Evolutionary conservation across 108 stramenopile genomes (phyloP).

Genomic region (Cyclotella baltica): DNA sequence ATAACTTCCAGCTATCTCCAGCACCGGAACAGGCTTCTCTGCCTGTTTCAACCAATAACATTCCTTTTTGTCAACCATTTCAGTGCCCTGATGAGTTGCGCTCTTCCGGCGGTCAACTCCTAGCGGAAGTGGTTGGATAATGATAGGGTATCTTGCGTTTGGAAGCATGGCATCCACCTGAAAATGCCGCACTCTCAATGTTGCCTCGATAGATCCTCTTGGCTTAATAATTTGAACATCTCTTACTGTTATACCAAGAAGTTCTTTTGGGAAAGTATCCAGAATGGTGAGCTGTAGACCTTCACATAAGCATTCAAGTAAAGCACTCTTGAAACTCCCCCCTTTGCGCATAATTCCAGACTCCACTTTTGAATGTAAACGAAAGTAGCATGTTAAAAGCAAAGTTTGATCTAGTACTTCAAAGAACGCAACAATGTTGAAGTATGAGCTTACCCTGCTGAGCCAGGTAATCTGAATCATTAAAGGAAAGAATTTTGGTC

Average conservation of each 20-base stretch:
- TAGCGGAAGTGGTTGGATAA: conserved; percentile 46
- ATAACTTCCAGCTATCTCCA: conserved; percentile 46
- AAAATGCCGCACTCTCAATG: conserved; percentile 37
- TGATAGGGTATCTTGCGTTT: conserved; percentile 52
- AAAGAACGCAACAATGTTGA: not conserved
- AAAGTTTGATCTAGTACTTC: conserved; percentile 15
- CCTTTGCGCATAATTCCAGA: conserved; percentile 41
- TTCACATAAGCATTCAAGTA: conserved; percentile 27
- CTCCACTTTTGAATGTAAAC: conserved; percentile 46
- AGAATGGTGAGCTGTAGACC: conserved; percentile 39
- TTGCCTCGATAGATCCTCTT: conserved; percentile 43
- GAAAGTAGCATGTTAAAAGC: conserved; percentile 9
- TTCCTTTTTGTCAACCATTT: conserved; percentile 32
- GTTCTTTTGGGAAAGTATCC: conserved; percentile 48
- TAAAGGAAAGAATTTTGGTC: conserved; percentile 53
- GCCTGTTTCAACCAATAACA: conserved; percentile 43
- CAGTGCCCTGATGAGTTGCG: not conserved
- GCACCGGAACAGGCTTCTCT: conserved; percentile 43
- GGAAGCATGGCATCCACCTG: conserved; percentile 53
- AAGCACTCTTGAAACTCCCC: conserved; percentile 36
- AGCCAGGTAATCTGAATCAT: conserved; percentile 31
- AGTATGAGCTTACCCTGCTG: conserved; percentile 13
- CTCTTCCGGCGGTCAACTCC: conserved; percentile 41
- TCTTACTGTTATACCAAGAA: conserved; percentile 43
- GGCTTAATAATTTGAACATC: conserved; percentile 43